Evolutionary conservation across 1,139 yeast genomes (phyloP).

Genomic region (Diutina neorugosa): DNA sequence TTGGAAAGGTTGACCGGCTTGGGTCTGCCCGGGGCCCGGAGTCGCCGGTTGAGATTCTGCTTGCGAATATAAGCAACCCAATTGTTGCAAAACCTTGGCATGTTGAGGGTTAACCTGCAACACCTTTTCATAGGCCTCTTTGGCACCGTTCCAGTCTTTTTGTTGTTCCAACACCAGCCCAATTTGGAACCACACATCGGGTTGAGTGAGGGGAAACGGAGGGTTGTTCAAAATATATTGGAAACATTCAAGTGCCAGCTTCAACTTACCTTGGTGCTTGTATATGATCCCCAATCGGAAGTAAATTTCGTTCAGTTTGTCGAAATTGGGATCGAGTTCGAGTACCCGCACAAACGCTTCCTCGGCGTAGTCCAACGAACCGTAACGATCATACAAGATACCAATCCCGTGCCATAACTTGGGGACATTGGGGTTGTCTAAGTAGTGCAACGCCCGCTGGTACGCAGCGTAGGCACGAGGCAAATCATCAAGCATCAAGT

Average conservation of each 20-base stretch:
- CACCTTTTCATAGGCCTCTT: conserved; percentile 91
- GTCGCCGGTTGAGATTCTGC: conserved; percentile 28
- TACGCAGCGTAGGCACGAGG: conserved; percentile 94
- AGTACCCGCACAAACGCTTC: conserved; percentile 94
- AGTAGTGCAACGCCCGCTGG: conserved; percentile 85
- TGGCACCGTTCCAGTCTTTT: conserved; percentile 83
- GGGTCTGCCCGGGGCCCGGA: conserved; percentile 9
- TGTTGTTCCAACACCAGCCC: conserved; percentile 93
- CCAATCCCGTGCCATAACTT: conserved; percentile 98
- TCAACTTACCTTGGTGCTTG: conserved; percentile 83
- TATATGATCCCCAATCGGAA: conserved; percentile 95
- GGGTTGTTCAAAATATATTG: conserved; percentile 84
- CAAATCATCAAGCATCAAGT: conserved; percentile 88
- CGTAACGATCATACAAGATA: conserved; percentile 87
- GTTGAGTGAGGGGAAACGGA: conserved; percentile 90
- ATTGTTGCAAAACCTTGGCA: conserved; percentile 89
- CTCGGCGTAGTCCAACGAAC: conserved; percentile 92
- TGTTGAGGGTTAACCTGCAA: conserved; percentile 84
- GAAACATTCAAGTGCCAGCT: conserved; percentile 86
- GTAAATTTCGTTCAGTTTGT: conserved; percentile 91
- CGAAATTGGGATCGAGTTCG: conserved; percentile 91
- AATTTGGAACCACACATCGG: conserved; percentile 97
- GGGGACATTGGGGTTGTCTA: conserved; percentile 91
- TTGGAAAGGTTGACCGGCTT: conserved; percentile 15
- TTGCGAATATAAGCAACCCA: conserved; percentile 92